Percentiles rank a stretch among this genome's conserved stretches.
Evolutionary conservation across 139 green algal genomes (phyloP).

Genomic region (Pleodorina starrii): DNA sequence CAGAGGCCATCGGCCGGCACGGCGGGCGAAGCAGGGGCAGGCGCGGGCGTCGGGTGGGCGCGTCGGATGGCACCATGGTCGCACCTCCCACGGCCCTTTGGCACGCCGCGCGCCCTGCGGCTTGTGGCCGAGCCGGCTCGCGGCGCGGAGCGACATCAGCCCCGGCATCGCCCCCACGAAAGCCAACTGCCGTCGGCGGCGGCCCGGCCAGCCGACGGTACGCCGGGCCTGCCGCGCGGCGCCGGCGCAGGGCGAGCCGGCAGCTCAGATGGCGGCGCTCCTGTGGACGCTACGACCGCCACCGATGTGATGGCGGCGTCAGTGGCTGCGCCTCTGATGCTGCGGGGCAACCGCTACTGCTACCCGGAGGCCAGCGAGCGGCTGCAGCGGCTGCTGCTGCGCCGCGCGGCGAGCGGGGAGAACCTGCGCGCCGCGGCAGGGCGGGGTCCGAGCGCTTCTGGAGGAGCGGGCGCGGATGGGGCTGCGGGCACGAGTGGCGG

Average conservation of each 20-base stretch:
- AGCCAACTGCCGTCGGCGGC: too few relatives aligned
- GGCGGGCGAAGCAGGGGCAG: background rate
- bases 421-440: background rate
- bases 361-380: background rate
- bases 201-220: too few relatives aligned
- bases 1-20: too few relatives aligned
- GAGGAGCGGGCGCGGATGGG: background rate
- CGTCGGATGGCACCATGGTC: background rate
- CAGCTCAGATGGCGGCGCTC: too few relatives aligned
- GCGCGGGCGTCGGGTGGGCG: background rate
- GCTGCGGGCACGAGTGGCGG: background rate
- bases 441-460: background rate
- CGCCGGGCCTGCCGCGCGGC: too few relatives aligned
- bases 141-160: background rate
- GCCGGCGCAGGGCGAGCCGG: too few relatives aligned
- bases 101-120: background rate
- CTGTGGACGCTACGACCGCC: too few relatives aligned
- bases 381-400: background rate
- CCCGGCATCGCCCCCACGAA: too few relatives aligned
- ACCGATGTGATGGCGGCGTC: background rate
- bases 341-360: background rate
- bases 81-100: conserved; percentile 9
- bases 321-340: background rate
- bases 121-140: background rate
- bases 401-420: background rate